Conservation (phyloP, 2,329 filamentous ascomycete species). For the Claviceps africana region DNA sequence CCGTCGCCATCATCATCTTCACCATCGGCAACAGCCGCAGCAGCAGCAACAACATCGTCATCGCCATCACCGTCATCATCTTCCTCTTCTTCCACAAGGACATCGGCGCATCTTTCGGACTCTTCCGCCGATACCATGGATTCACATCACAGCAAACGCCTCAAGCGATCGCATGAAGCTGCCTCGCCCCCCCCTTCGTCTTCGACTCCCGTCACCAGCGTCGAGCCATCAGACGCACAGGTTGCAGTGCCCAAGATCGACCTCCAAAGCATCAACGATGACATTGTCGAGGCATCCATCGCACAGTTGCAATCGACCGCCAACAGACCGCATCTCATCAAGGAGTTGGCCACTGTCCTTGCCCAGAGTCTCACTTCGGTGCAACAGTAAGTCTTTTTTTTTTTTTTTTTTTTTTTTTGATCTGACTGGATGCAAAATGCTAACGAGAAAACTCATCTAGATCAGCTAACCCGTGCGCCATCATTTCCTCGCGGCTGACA, state of each 20-base stretch:
- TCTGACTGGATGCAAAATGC: too few relatives aligned
- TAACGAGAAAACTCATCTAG: conserved; percentile 30
- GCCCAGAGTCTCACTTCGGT: conserved; percentile 66
- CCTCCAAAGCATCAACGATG: conserved; percentile 76
- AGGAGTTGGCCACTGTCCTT: conserved; percentile 75
- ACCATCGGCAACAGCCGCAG: background rate
- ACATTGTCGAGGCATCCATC: conserved; percentile 86
- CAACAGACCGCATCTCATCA: conserved; percentile 87
- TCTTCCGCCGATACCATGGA: conserved; percentile 18
- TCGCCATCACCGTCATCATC: conserved; percentile 9
- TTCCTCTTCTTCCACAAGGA: conserved; percentile 13
- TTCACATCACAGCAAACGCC: conserved; percentile 44
- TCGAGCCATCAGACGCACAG: conserved; percentile 15
- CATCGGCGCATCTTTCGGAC: conserved; percentile 12
- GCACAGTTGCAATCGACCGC: conserved; percentile 76
- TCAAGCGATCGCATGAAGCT: conserved; percentile 61
- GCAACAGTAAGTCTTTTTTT: conserved; percentile 73
- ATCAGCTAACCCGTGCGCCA: conserved; percentile 87
- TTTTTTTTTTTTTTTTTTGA: too few relatives aligned
- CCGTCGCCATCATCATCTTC: conserved; percentile 1
- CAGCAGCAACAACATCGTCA: background rate
- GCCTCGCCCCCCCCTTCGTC: conserved; percentile 31
- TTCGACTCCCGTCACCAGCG: conserved; percentile 17
- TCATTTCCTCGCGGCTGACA: conserved; percentile 84
- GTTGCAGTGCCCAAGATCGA: conserved; percentile 29